A percentile compares a stretch with the other conserved stretches of the same genome.
Conservation (phyloP, 257 asterid genomes). For the Marsdenia floribunda region DNA sequence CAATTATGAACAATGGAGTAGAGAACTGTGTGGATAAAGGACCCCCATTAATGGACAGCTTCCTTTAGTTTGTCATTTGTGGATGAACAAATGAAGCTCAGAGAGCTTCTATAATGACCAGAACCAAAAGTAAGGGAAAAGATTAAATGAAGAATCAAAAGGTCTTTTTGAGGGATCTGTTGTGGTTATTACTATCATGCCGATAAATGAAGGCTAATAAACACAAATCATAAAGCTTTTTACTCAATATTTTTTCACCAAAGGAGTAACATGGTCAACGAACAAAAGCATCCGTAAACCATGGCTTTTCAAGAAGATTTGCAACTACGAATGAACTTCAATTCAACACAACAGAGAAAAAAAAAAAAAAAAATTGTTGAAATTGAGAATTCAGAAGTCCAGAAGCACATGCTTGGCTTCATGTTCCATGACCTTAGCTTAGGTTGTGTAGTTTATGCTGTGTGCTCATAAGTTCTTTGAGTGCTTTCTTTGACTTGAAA, state of each 20-base stretch:
- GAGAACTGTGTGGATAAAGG: not conserved
- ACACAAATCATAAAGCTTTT: not conserved
- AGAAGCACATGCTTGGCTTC: not conserved
- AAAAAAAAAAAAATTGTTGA: not conserved
- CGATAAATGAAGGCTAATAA: not conserved
- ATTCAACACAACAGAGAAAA: not conserved
- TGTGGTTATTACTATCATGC: not conserved
- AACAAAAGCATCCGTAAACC: not conserved
- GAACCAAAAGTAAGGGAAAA: not conserved
- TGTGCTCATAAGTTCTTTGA: not conserved
- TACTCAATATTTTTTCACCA: not conserved
- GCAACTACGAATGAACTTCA: not conserved
- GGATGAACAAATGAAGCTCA: not conserved
- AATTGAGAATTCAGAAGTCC: not conserved
- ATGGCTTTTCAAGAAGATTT: not conserved
- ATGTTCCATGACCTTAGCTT: not conserved
- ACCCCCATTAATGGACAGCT: not conserved
- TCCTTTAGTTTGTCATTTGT: not conserved
- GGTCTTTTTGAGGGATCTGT: not conserved
- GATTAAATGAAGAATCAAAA: too few species aligned
- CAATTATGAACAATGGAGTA: slow-evolving; percentile 4
- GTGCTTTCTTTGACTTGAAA: not conserved
- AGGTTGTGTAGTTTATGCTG: not conserved
- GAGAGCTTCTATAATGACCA: not conserved
- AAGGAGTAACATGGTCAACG: not conserved